Evolutionary conservation across 352 stramenopile genomes (phyloP), one percentile per base, ranked within the genome.

Genomic region (Pythium apleroticum): DNA sequence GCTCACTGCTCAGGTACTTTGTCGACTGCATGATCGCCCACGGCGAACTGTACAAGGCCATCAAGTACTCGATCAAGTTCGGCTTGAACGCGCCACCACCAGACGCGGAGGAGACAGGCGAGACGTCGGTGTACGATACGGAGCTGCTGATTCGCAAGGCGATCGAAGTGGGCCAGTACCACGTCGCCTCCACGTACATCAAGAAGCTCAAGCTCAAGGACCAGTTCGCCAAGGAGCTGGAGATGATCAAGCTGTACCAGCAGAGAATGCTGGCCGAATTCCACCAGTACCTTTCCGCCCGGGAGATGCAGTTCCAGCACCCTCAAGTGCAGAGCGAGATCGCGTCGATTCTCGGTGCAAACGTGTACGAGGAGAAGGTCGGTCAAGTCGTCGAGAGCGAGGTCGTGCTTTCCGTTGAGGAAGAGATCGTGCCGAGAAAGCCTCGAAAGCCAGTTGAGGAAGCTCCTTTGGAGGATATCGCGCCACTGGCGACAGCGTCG

Each of bases 1-100:
- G 55, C 12, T 63, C 25, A 11, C 65, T 95, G 53, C 59, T 93
- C 28, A 60, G 72, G 22, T 85, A 84, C 31, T 54, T 91, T 24
- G 72, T 95, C 12, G 74, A 90, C 63, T 72, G 69, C 8, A 88
- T 93, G 83, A 50, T 92, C n/a, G 61, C 55, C 6, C 80, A 90
- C 43, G 63, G 72, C 2, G 87, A 95, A 57, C 84, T 92, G 49
- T 95, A 95, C 83, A 95, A 95, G 65, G 84, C 87, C 2, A 91
- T 95, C 66, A 95, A 95, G 74, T 95, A 95, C 59, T 74, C 85
- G 31, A 88, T 90, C 67, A 95, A 95, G 64, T 93, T 95, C 59
- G 81, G 78, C 3, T 59, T 95, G 19, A 62, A 68, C 35, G 24
- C 60, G 2, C 54, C 53, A 2, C 59, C 70, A 1, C 69, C 72